Base-by-base conservation (phyloP, 164 flowering plant species). In the Tetracentron sinense region DNA sequence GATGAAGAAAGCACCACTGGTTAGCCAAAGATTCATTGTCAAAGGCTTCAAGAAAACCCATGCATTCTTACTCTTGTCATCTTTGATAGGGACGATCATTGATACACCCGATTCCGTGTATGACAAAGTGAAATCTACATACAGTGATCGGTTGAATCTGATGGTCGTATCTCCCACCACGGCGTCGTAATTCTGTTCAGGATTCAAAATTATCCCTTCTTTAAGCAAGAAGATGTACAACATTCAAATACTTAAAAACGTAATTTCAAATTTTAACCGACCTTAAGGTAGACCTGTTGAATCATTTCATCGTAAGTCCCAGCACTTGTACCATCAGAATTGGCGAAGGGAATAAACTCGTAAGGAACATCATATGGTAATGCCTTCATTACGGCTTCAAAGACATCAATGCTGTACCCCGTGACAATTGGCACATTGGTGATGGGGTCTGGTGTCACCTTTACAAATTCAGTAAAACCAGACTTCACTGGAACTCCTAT, bases 111-210 rank as follows among this genome's bases (percentile, higher is more conserved):
- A 77, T 35, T 74, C 80, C 1, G 77, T 73, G 64, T 67, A 83
- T 1, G 85, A 84, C 56, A 78, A 61, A 0, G 82, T 72, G 53
- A 78, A 83, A 61, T 81, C 88, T 1, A 79, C 82, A 26, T 58
- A 74, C 10, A 12, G 11, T 0, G 88, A 72, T 61, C 85, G 62
- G 63, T 81, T 81, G 22, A 74, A 72, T 12, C 23, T 19, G 22
- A 83, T 78, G 0, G 84, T 78, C 7, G 26, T 38, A 33, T 83
- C 88, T 47, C 83, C 88, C 44, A 79, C 82, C 22, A 71, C 82
- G 2, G 72, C 82, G 42, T 83, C 88, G 51, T 26, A 76, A 0
- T 65, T 60, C 80, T 81, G 70, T 49, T 12, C 44, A 38, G 14
- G 14, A 38, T 38, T 38, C 8, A 10, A 10, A 8, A 38, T 1